These are phyloP conservation scores for Ascochyta clinopodiicola DNA, from an alignment of 2,329 filamentous ascomycete genomes.

Conservation along the genomic window DNA sequence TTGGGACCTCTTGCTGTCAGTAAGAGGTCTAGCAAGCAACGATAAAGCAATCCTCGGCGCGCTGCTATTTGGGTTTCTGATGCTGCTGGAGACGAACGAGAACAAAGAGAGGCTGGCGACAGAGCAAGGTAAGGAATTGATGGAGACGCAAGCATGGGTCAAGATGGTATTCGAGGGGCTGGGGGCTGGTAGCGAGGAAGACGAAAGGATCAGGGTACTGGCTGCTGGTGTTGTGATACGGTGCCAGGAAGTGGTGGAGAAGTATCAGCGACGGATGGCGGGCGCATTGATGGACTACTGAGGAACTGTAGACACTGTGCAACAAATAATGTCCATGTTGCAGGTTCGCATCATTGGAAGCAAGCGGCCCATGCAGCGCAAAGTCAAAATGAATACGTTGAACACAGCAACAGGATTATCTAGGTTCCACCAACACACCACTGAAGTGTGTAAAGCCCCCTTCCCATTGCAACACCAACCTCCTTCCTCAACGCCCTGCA, in stretches of 20 bases:
- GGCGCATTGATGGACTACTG: constrained; percentile 65
- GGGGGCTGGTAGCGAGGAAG: constrained; percentile 62
- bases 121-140: constrained; percentile 74
- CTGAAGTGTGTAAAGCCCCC: too few relatives aligned
- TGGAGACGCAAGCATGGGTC: constrained; percentile 90
- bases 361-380: neutral
- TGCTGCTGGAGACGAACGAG: constrained; percentile 81
- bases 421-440: too few relatives aligned
- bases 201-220: constrained; percentile 79
- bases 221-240: constrained; percentile 80
- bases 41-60: constrained; percentile 75
- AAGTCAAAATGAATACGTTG: too few relatives aligned
- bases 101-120: constrained; percentile 75
- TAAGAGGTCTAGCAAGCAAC: constrained; percentile 60
- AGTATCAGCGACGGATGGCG: constrained; percentile 77
- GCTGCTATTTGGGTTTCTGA: constrained; percentile 78
- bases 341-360: neutral
- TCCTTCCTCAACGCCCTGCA: constrained; percentile 49
- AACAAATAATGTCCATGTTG: neutral
- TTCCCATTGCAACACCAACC: neutral
- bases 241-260: constrained; percentile 80
- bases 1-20: constrained; percentile 78
- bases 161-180: constrained; percentile 71
- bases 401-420: too few relatives aligned
- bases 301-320: neutral